Conservation (phyloP, 495 filamentous ascomycete genomes). For the Xanthoparmelia taractica region DNA sequence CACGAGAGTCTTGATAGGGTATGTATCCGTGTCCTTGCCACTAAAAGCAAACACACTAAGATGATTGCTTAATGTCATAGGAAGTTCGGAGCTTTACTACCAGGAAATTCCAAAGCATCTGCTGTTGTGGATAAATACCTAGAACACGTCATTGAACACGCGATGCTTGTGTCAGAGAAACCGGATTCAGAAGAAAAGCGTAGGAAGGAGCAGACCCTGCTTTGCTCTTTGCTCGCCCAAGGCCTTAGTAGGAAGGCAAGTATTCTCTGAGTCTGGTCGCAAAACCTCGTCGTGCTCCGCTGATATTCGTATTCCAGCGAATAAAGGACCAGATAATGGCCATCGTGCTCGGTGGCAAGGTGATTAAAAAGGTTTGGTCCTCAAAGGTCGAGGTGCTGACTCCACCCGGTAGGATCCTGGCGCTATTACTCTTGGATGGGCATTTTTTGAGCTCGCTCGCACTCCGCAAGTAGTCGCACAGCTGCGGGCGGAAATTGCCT, state of each 20-base stretch:
- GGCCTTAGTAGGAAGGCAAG: background rate
- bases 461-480: background rate
- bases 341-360: background rate
- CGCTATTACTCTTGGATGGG: background rate
- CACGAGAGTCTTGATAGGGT: background rate
- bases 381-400: background rate
- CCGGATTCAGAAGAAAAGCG: background rate
- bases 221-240: background rate
- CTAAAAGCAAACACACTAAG: background rate
- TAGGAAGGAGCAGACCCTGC: constrained; percentile 1
- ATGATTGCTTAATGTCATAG: background rate
- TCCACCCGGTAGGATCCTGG: background rate
- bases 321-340: background rate
- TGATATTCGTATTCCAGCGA: background rate
- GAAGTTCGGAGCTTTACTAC: constrained; percentile 6
- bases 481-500: background rate
- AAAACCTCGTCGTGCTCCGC: background rate
- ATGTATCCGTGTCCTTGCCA: background rate
- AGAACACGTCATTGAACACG: background rate
- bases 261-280: background rate
- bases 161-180: background rate
- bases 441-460: background rate
- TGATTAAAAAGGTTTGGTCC: background rate
- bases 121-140: constrained; percentile 8
- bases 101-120: constrained; percentile 3